Base-by-base conservation (phyloP, 1,139 yeast species). In the Debaryomycetaceae sp. region DNA sequence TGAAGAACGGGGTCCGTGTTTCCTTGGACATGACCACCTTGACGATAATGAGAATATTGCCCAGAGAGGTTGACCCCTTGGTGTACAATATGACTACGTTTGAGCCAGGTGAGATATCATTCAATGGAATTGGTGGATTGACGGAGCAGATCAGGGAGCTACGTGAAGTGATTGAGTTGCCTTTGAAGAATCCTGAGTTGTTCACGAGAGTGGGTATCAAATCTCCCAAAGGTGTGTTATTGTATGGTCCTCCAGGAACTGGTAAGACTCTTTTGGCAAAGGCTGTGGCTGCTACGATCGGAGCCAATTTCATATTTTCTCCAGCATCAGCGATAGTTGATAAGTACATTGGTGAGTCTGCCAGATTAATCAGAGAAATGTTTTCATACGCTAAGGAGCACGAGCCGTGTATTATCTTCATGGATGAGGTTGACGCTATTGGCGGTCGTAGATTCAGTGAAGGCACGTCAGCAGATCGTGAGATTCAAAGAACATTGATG, bases 241-340 rank as follows among this genome's bases (percentile, higher is more conserved):
- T 95, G 47, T 95, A 95, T 60, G 99, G 99, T 2, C 99, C 99
- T n/a, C 99, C 99, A 24, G 99, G 99, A 58, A 93, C 99, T 0
- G 99, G 99, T 63, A 93, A 93, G 65, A 93, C 99, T 0, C 73
- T 93, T 50, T 76, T 93, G 57, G 99, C 99, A 9, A 91, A 93
- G 62, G 99, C 99, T 0, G 98, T 91, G 38, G 99, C 99, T 5
- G 98, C 99, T 40, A 93, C 98, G 5, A 89, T 95, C 58, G 99
- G 98, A 42, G 97, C 98, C 41, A 95, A 95, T 67, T 95, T 95
- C 69, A 93, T 95, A 52, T 93, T 93, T 60, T 88, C 97, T 9
- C 99, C 99, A 9, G 98, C 99, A 1, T 87, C 97, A 6, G 99
- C 97, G 39, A 95, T 95, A 63, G 99, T 95, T 43, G 99, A 95